Base-by-base conservation (phyloP, 106 monocot genomes). In the Posidonia australis region DNA sequence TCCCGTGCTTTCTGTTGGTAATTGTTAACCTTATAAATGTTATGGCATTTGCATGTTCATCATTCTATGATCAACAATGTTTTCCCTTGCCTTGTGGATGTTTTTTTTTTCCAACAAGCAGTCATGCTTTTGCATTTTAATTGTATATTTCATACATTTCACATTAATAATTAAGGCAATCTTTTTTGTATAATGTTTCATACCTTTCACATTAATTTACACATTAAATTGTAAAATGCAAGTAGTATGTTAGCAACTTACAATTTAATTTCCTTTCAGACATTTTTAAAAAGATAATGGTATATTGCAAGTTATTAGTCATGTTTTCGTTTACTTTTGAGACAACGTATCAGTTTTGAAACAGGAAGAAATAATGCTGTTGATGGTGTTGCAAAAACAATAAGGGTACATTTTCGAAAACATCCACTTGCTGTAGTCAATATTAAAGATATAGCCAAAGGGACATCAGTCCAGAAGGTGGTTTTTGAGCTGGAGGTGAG, bases 351-450 rank as follows among this genome's bases (percentile, higher is more conserved):
- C 17, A 42, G 62, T 30, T 65, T 17, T 65, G 22, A 18, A 52
- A 66, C 81, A 96, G 96, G 96, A 68, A 96, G 84, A 76, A 87
- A 64, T 73, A 96, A 96, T 77, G 70, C 77, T 21, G 54, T 90
- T 23, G 73, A 80, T 29, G 96, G 90, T 27, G 90, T 96, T 48
- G 87, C 81, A 46, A 90, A 75, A 74, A 81, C 90, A 58, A 90
- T 96, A 18, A 79, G 67, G 64, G 80, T 84, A n/a, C 96, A 90
- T 72, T 96, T 96, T 71, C 70, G 67, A 70, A 96, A 87, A 78
- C 54, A 96, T 58, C 87, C 84, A 49, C 87, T 96, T 52, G 96
- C 96, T 12, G 87, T 96, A 62, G 90, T 96, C 60, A 90, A 96
- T 65, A 87, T 96, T 11, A 90, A 96, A 66, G 79, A 77, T 20